Evolutionary conservation across 2,329 filamentous ascomycete genomes (phyloP).

Genomic region (Lomentospora prolificans): DNA sequence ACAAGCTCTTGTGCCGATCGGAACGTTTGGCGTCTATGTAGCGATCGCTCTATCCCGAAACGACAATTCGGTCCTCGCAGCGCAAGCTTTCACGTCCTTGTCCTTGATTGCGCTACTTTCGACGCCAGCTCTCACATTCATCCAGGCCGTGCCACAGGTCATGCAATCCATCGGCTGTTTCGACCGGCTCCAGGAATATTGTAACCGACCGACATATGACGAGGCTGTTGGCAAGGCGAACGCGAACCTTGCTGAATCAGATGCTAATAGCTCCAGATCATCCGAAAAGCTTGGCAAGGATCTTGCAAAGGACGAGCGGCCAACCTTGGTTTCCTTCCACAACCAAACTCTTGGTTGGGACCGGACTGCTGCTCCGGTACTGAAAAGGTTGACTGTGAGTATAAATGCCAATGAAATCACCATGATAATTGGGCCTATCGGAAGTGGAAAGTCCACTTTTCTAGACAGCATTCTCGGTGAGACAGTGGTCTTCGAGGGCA

Average conservation of each 20-base stretch:
- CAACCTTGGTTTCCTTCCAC: not conserved
- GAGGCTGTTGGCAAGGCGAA: not conserved
- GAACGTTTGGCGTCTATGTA: not conserved
- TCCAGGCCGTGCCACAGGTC: not conserved
- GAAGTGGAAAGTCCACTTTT: conserved; percentile 26
- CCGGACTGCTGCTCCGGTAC: conserved; percentile 7
- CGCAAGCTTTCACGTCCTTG: not conserved
- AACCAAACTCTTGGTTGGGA: conserved; percentile 11
- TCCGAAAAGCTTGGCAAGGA: not conserved
- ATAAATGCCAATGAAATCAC: conserved; percentile 23
- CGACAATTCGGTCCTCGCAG: not conserved
- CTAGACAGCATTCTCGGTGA: conserved; percentile 24
- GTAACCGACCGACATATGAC: not conserved
- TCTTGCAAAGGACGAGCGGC: not conserved
- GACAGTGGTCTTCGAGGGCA: conserved; percentile 13
- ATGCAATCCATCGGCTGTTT: not conserved
- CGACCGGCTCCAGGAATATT: not conserved
- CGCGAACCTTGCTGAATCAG: not conserved
- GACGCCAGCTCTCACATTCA: not conserved
- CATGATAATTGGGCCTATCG: conserved; percentile 28
- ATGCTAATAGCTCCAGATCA: not conserved
- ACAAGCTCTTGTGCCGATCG: not conserved
- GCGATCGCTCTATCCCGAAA: not conserved
- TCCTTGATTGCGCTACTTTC: not conserved
- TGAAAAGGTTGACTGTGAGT: conserved; percentile 21